These are phyloP conservation scores for Scedosporium boydii DNA, from an alignment of 2,329 filamentous ascomycete species.

Conservation along the genomic window DNA sequence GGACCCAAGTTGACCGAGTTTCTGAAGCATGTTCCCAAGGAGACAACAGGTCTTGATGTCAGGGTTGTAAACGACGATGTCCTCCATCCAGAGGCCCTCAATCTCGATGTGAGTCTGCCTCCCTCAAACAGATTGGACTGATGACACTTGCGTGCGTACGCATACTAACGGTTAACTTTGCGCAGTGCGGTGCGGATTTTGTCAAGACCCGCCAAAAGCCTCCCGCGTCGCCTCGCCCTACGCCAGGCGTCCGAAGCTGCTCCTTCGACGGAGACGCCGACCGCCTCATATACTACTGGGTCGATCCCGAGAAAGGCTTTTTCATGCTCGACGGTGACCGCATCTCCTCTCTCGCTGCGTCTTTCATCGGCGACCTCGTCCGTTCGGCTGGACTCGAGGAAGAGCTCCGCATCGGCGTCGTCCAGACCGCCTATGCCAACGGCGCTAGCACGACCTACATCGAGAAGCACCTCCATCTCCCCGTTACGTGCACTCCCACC, in stretches of 20 bases:
- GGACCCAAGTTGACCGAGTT: constrained; percentile 83
- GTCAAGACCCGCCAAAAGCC: constrained; percentile 96
- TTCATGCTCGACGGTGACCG: constrained; percentile 92
- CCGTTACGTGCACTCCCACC: constrained; percentile 86
- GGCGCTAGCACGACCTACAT: constrained; percentile 91
- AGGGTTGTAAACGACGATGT: constrained; percentile 90
- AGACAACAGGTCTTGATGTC: constrained; percentile 65
- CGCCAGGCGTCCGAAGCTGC: constrained; percentile 68
- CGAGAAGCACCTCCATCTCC: constrained; percentile 75
- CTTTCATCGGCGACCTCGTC: constrained; percentile 85
- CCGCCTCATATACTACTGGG: constrained; percentile 90
- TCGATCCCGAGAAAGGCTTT: constrained; percentile 73
- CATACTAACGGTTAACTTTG: background rate
- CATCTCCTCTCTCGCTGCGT: constrained; percentile 87
- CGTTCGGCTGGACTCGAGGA: constrained; percentile 68
- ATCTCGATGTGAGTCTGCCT: constrained; percentile 61
- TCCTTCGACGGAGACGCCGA: constrained; percentile 95
- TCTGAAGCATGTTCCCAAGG: constrained; percentile 68
- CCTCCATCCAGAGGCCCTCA: constrained; percentile 78
- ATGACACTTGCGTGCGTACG: too few relatives aligned
- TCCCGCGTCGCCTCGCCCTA: constrained; percentile 71
- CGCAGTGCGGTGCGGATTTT: constrained; percentile 82
- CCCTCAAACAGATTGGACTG: too few relatives aligned
- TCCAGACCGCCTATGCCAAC: constrained; percentile 97
- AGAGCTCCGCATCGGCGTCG: constrained; percentile 81